These are phyloP conservation scores for Penicillium salamii DNA, from an alignment of 495 filamentous ascomycete species.

Conservation along the genomic window DNA sequence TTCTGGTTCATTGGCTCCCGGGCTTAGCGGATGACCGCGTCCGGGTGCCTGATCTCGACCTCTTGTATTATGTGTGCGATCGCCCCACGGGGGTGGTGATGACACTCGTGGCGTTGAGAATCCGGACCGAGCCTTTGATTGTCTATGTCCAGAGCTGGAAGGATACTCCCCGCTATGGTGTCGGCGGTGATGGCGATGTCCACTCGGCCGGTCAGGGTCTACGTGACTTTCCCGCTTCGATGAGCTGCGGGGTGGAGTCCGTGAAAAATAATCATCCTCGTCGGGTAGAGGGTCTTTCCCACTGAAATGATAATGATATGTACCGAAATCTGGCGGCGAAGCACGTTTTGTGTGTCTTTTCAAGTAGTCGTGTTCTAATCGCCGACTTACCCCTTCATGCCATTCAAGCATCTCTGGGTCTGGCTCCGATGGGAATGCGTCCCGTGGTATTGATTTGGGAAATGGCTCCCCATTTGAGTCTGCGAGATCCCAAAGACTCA, in stretches of 20 bases:
- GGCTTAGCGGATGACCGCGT: conserved; percentile 21
- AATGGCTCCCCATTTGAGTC: conserved; percentile 75
- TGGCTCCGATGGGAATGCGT: conserved; percentile 69
- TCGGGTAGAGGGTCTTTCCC: conserved; percentile 29
- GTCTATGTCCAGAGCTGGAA: neutral
- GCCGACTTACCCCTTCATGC: conserved; percentile 66
- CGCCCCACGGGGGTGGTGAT: conserved; percentile 30
- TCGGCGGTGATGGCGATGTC: conserved; percentile 18
- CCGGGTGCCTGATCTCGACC: conserved; percentile 23
- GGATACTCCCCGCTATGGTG: conserved; percentile 30
- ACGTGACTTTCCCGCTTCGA: conserved; percentile 22
- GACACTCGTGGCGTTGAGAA: conserved; percentile 28
- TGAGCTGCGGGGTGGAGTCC: conserved; percentile 9
- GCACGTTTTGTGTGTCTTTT: conserved; percentile 30
- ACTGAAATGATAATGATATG: conserved; percentile 32
- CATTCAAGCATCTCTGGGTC: conserved; percentile 78
- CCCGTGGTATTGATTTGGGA: conserved; percentile 70
- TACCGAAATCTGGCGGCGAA: conserved; percentile 32
- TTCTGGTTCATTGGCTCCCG: conserved; percentile 19
- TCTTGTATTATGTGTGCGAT: conserved; percentile 13
- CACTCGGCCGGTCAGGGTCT: conserved; percentile 18
- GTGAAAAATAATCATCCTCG: conserved; percentile 29
- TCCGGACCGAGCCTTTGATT: conserved; percentile 17
- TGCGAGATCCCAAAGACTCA: conserved; percentile 69
- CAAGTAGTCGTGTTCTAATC: conserved; percentile 42